Evolutionary conservation across 192 early-diverging fungal genomes (phyloP).

Genomic region (Coemansia sp.): DNA sequence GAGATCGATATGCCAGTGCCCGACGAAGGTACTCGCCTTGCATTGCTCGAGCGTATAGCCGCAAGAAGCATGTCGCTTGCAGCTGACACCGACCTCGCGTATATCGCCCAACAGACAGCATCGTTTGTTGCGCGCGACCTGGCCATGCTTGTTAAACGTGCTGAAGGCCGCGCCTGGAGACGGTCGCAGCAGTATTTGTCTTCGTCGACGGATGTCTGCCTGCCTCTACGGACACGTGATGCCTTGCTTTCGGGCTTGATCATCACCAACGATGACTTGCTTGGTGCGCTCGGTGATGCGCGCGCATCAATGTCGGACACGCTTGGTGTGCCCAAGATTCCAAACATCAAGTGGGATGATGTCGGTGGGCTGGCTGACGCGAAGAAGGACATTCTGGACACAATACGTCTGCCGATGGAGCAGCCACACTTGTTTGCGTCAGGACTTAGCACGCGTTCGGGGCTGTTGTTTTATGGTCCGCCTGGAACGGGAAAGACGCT

Average conservation of each 20-base stretch:
- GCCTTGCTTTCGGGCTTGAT: constrained; percentile 67
- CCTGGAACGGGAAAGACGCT: constrained; percentile 99
- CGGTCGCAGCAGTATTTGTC: constrained; percentile 30
- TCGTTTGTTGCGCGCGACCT: constrained; percentile 87
- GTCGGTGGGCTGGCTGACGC: constrained; percentile 93
- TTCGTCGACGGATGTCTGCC: neutral
- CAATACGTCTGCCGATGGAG: constrained; percentile 92
- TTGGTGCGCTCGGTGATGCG: constrained; percentile 72
- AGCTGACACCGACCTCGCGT: constrained; percentile 71
- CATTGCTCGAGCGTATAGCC: constrained; percentile 62
- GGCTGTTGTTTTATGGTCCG: constrained; percentile 93
- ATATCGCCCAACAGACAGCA: constrained; percentile 88
- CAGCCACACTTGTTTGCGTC: constrained; percentile 93
- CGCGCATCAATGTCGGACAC: constrained; percentile 83
- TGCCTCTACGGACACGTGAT: constrained; percentile 42
- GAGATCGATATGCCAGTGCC: constrained; percentile 74
- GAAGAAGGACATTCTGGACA: constrained; percentile 92
- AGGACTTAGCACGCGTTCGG: constrained; percentile 94
- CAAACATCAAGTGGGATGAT: constrained; percentile 97
- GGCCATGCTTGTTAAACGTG: constrained; percentile 68
- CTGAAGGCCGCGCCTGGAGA: constrained; percentile 64
- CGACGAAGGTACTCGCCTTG: constrained; percentile 62
- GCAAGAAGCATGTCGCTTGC: constrained; percentile 54
- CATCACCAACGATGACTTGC: constrained; percentile 78
- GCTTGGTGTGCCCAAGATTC: constrained; percentile 97